Evolutionary conservation across 2,329 filamentous ascomycete species (phyloP).

Genomic region (Colletotrichum spinosum): DNA sequence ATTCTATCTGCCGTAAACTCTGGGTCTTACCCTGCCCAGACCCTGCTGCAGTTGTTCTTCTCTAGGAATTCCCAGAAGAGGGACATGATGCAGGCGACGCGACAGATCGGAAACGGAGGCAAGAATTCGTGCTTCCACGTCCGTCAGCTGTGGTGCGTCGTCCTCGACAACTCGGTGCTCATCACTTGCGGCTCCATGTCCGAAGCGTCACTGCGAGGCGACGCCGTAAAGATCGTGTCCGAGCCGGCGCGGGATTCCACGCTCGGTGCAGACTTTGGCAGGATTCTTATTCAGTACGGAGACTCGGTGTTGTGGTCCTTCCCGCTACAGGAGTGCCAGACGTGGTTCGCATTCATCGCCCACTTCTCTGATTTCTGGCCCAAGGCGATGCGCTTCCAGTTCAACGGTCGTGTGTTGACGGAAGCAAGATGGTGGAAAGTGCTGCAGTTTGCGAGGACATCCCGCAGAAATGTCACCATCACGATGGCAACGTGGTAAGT

Average conservation of each 20-base stretch:
- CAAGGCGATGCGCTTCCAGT: conserved; percentile 49
- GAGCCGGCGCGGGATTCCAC: conserved; percentile 43
- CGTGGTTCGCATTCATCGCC: conserved; percentile 57
- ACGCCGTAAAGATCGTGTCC: conserved; percentile 45
- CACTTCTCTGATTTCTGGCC: conserved; percentile 59
- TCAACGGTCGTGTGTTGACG: conserved; percentile 45
- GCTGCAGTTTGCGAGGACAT: conserved; percentile 41
- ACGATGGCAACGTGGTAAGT: conserved; percentile 32
- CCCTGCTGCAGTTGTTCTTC: conserved; percentile 57
- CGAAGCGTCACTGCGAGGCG: conserved; percentile 47
- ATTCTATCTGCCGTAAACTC: conserved; percentile 46
- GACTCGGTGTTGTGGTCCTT: conserved; percentile 53
- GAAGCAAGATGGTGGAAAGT: conserved; percentile 46
- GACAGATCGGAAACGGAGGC: conserved; percentile 49
- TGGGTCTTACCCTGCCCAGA: conserved; percentile 54
- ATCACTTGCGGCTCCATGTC: conserved; percentile 56
- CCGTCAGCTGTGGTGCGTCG: conserved; percentile 59
- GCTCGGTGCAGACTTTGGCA: conserved; percentile 31
- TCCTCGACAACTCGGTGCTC: conserved; percentile 55
- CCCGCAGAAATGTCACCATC: conserved; percentile 41
- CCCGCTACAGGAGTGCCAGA: conserved; percentile 52
- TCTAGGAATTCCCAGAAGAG: conserved; percentile 51
- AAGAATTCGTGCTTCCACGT: conserved; percentile 59
- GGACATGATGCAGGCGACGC: conserved; percentile 60
- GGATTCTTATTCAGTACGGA: conserved; percentile 50